These are phyloP conservation scores for Lentinula novae-zelandiae DNA, from an alignment of 1,284 basidiomycete genomes.

Conservation along the genomic window DNA sequence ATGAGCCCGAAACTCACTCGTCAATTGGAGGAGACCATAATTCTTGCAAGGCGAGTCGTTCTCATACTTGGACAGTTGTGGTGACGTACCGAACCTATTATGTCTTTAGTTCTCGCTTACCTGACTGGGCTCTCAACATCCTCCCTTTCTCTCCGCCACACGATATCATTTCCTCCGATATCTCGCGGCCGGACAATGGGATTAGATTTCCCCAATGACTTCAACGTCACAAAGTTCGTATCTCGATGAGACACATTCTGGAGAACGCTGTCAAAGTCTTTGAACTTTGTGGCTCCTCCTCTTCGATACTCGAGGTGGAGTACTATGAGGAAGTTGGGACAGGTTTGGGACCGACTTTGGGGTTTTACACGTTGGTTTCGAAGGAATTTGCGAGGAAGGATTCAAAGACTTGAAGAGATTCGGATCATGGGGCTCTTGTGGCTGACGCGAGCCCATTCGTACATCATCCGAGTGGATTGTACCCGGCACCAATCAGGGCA, in stretches of 20 bases:
- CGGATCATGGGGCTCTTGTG: slow-evolving; percentile 51
- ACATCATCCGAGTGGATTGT: slow-evolving; percentile 80
- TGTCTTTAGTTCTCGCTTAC: slow-evolving; percentile 76
- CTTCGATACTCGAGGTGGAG: slow-evolving; percentile 93
- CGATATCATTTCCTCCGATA: slow-evolving; percentile 93
- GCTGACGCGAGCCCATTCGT: slow-evolving; percentile 55
- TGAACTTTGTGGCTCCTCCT: slow-evolving; percentile 92
- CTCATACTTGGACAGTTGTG: not conserved
- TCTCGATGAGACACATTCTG: slow-evolving; percentile 90
- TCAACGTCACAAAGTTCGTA: slow-evolving; percentile 94
- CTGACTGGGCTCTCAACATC: slow-evolving; percentile 95
- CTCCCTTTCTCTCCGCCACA: slow-evolving; percentile 96
- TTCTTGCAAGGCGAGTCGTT: slow-evolving; percentile 80
- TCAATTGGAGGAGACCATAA: slow-evolving; percentile 98
- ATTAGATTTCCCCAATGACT: slow-evolving; percentile 87
- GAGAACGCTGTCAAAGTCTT: slow-evolving; percentile 99
- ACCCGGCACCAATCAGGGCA: slow-evolving; percentile 77
- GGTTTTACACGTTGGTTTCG: slow-evolving; percentile 94
- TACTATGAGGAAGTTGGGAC: slow-evolving; percentile 99
- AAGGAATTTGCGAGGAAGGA: slow-evolving; percentile 78
- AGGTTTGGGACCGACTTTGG: slow-evolving; percentile 95
- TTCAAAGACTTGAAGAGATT: slow-evolving; percentile 89
- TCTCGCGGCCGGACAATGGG: slow-evolving; percentile 77
- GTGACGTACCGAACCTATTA: not conserved
- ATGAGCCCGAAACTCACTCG: slow-evolving; percentile 97